Percentiles rank a stretch among this genome's conserved stretches.
Evolutionary conservation across 331 rosid species (phyloP).

Genomic region (Dryas integrifolia): DNA sequence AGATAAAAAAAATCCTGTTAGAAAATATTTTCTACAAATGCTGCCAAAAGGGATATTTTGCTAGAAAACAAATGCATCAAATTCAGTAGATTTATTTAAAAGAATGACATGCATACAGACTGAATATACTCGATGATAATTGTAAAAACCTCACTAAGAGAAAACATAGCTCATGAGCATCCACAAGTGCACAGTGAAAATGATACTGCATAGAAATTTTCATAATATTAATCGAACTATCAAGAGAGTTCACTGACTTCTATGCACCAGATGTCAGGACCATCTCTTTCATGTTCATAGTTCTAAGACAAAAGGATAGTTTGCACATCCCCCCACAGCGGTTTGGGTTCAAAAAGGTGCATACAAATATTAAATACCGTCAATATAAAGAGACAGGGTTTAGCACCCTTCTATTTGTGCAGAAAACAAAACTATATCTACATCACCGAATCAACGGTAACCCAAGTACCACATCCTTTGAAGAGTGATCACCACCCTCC

Average conservation of each 20-base stretch:
- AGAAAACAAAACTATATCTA: neutral
- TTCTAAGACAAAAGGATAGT: neutral
- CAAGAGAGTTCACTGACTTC: too few relatives aligned
- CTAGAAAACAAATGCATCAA: too few relatives aligned
- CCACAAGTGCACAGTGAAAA: neutral
- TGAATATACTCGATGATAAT: too few relatives aligned
- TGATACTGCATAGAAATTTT: neutral
- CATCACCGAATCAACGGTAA: neutral
- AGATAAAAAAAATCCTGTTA: too few relatives aligned
- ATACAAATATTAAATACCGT: neutral
- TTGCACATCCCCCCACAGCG: neutral
- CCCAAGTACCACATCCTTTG: neutral
- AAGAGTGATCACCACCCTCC: slow-evolving; percentile 53
- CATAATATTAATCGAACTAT: too few relatives aligned
- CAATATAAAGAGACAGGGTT: neutral
- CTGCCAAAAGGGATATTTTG: too few relatives aligned
- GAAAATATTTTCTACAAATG: too few relatives aligned
- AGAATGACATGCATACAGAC: neutral
- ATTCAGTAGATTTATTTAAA: too few relatives aligned
- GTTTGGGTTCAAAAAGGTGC: neutral
- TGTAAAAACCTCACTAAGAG: neutral
- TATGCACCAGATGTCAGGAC: neutral
- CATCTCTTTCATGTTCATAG: neutral
- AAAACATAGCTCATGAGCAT: neutral
- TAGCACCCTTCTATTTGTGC: neutral